Conservation (phyloP, 192 early-diverging fungal species). For the Spizellomyces punctatus region DNA sequence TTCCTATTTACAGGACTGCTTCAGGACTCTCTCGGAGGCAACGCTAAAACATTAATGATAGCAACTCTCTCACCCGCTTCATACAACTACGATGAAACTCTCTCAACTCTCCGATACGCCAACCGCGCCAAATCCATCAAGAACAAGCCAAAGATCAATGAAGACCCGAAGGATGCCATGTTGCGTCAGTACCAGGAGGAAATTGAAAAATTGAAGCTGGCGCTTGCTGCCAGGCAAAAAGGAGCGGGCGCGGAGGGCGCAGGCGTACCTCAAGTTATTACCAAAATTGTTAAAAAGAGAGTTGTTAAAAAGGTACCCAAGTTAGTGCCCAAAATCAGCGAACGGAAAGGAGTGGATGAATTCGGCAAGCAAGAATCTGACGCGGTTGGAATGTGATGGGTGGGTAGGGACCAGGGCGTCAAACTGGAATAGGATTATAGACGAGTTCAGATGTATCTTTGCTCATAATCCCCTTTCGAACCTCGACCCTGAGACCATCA, state of each 20-base stretch:
- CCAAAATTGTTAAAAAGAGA: conserved; percentile 52
- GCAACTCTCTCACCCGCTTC: conserved; percentile 62
- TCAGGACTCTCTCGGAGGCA: conserved; percentile 68
- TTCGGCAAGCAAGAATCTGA: too few species aligned
- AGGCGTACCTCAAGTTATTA: conserved; percentile 41
- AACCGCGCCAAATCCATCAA: conserved; percentile 70
- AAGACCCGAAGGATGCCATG: conserved; percentile 69
- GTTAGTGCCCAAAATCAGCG: conserved; percentile 17
- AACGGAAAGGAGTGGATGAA: conserved; percentile 28
- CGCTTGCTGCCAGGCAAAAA: conserved; percentile 52
- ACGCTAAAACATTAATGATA: conserved; percentile 69
- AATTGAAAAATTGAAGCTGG: conserved; percentile 55
- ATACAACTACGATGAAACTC: conserved; percentile 67
- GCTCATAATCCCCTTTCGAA: conserved; percentile 39
- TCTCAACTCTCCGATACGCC: conserved; percentile 62
- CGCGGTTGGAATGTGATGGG: conserved; percentile 15
- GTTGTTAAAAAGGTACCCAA: conserved; percentile 54
- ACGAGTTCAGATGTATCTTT: neutral
- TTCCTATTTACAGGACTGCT: conserved; percentile 51
- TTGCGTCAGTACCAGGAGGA: conserved; percentile 68
- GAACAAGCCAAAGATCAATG: conserved; percentile 67
- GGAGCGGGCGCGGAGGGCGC: conserved; percentile 20
- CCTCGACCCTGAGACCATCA: conserved; percentile 56
- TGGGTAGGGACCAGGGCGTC: conserved; percentile 31
- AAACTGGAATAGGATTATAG: too few species aligned